Conservation (phyloP, 805 yeast species). For the Zygosaccharomyces bailii region DNA sequence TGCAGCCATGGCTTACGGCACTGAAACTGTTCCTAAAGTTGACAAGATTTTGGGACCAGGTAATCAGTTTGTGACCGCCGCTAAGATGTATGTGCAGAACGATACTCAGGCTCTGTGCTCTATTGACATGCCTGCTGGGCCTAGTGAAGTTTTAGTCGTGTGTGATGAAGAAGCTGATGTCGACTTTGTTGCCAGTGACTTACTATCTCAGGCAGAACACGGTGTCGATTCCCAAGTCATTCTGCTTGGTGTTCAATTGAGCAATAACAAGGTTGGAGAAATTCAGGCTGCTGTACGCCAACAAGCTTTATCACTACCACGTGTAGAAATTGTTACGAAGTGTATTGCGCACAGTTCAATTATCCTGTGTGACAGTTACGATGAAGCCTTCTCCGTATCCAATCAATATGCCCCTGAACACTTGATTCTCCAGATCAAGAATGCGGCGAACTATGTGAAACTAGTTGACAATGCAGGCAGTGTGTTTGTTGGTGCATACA, state of each 20-base stretch:
- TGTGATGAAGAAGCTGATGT: slow-evolving; percentile 88
- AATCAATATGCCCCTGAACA: slow-evolving; percentile 97
- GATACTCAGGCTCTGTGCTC: slow-evolving; percentile 93
- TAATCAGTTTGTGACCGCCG: slow-evolving; percentile 98
- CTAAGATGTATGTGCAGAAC: slow-evolving; percentile 95
- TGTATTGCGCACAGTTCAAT: slow-evolving; percentile 90
- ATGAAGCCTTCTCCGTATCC: slow-evolving; percentile 82
- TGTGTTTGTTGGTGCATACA: slow-evolving; percentile 91
- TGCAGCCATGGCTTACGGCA: slow-evolving; percentile 98
- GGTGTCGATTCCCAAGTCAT: slow-evolving; percentile 98
- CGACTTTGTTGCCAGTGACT: slow-evolving; percentile 94
- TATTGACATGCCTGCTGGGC: slow-evolving; percentile 99
- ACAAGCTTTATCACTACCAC: slow-evolving; percentile 82
- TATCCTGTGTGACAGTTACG: slow-evolving; percentile 60
- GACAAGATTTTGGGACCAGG: slow-evolving; percentile 99
- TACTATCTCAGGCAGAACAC: slow-evolving; percentile 97
- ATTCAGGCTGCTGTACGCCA: slow-evolving; percentile 79
- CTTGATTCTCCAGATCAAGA: slow-evolving; percentile 81
- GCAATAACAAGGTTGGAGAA: slow-evolving; percentile 53
- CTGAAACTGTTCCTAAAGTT: slow-evolving; percentile 85
- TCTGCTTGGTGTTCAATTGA: slow-evolving; percentile 74
- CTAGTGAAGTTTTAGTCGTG: slow-evolving; percentile 94
- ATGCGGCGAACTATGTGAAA: slow-evolving; percentile 70
- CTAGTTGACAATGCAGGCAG: slow-evolving; percentile 91
- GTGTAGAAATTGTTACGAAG: slow-evolving; percentile 89